Base-by-base conservation (phyloP, 1,284 basidiomycete species). In the Sporisorium scitamineum region DNA sequence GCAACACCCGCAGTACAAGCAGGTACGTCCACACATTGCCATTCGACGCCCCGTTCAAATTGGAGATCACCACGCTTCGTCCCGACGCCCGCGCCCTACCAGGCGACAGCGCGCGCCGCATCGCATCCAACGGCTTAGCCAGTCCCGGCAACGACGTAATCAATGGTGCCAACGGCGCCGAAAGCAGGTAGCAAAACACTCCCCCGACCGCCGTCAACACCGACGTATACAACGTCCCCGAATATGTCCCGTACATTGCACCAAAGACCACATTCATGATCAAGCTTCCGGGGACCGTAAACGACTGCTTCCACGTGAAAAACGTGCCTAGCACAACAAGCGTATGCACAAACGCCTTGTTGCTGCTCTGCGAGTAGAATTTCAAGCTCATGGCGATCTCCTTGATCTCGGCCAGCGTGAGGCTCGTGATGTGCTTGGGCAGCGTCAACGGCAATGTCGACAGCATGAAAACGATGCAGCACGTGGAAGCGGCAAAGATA, bases 221-320 rank as follows among this genome's bases (percentile, higher is more conserved):
- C n/a, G 78, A 80, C 13, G 82, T 80, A 51, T 78, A 84, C 31
- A 84, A 44, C 22, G 80, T 79, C 7, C 81, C 84, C 50, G 63
- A 72, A 58, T 76, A 82, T 2, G 81, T 78, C 9, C 84, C 84
- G 57, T 83, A 85, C 78, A 84, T 82, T 2, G 83, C 83, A 20
- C 84, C 84, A 48, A 82, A 84, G 18, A 85, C 73, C 47, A 85
- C 80, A 67, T 85, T 85, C 75, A 80, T 83, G 62, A 84, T 82
- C 39, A 84, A 50, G 58, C 79, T 81, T 6, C 84, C 84, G 0
- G 84, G 84, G 0, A 85, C 71, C 13, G 75, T 82, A 42, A 83
- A 85, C 5, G 83, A 76, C 73, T 85, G 84, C 67, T 84, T 83
- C 81, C 81, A 85, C 13, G 75, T 77, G 55, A 84, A 85, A 48